Evolutionary conservation across 805 yeast species (phyloP).

Genomic region (Osmozyma mogii): DNA sequence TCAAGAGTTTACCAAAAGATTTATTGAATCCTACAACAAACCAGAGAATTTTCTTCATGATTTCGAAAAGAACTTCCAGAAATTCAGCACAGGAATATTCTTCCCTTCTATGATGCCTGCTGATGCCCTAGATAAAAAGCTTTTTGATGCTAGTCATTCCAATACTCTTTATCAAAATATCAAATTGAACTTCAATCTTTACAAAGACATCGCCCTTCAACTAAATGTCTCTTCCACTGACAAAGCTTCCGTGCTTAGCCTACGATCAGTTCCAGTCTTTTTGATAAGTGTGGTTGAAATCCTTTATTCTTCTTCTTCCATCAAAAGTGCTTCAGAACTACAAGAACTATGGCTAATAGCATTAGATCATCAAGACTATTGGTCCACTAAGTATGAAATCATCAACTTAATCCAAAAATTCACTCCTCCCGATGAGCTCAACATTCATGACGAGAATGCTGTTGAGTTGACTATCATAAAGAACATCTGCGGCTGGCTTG

Average conservation of each 20-base stretch:
- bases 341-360: slow-evolving; percentile 22
- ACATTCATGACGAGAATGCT: slow-evolving; percentile 12
- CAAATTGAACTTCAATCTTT: slow-evolving; percentile 29
- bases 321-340: slow-evolving; percentile 3
- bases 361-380: slow-evolving; percentile 23
- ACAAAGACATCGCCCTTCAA: slow-evolving; percentile 34
- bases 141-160: slow-evolving; percentile 17
- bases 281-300: slow-evolving; percentile 16
- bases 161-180: slow-evolving; percentile 31
- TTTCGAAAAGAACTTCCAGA: slow-evolving; percentile 14
- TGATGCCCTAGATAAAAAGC: slow-evolving; percentile 14
- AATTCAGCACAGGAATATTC: slow-evolving; percentile 31
- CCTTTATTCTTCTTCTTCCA: slow-evolving; percentile 5
- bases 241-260: slow-evolving; percentile 12
- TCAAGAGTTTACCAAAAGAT: slow-evolving; percentile 16
- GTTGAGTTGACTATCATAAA: slow-evolving; percentile 18
- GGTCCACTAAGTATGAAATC: slow-evolving; percentile 26
- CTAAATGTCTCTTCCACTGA: slow-evolving; percentile 8
- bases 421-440: slow-evolving; percentile 5
- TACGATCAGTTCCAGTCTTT: slow-evolving; percentile 27
- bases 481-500: slow-evolving; percentile 8
- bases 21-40: slow-evolving; percentile 14
- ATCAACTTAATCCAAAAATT: slow-evolving; percentile 16
- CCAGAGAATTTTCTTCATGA: slow-evolving; percentile 17
- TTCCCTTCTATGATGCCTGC: slow-evolving; percentile 30